These are phyloP conservation scores for Acanthamoeba healyi DNA, from an alignment of 208 protist species.

Conservation along the genomic window DNA sequence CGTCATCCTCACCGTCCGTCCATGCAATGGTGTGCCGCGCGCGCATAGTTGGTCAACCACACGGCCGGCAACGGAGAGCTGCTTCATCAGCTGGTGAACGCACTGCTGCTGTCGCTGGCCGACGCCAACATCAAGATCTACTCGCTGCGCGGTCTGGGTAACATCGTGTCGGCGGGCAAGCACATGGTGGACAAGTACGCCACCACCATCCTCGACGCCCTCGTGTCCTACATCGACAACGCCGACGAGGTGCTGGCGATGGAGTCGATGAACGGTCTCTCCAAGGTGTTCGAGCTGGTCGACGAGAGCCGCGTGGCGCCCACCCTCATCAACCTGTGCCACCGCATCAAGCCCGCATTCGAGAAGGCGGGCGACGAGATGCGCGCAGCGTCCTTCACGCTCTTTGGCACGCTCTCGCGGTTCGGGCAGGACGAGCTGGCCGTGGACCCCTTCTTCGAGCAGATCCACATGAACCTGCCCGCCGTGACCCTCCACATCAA, in stretches of 20 bases:
- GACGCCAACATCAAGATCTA: constrained; percentile 78
- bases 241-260: constrained; percentile 80
- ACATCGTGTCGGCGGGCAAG: constrained; percentile 76
- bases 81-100: constrained; percentile 79
- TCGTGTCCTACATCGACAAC: constrained; percentile 83
- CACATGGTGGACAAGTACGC: constrained; percentile 81
- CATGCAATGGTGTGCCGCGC: too few species aligned
- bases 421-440: constrained; percentile 78
- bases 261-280: constrained; percentile 82
- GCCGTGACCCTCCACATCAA: constrained; percentile 82
- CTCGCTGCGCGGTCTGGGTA: constrained; percentile 78
- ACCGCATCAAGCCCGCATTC: constrained; percentile 81
- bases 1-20: too few species aligned
- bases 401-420: constrained; percentile 81
- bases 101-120: constrained; percentile 65
- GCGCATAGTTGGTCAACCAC: constrained; percentile 56
- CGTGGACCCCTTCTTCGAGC: constrained; percentile 80
- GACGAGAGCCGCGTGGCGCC: constrained; percentile 77
- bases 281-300: constrained; percentile 79
- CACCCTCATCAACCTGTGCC: constrained; percentile 85
- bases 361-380: constrained; percentile 79
- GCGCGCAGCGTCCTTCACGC: constrained; percentile 78
- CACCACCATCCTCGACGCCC: constrained; percentile 82
- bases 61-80: constrained; percentile 23
- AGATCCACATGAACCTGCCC: constrained; percentile 83